Evolutionary conservation across 805 yeast genomes (phyloP).

Genomic region (Suhomyces xylopsoci): DNA sequence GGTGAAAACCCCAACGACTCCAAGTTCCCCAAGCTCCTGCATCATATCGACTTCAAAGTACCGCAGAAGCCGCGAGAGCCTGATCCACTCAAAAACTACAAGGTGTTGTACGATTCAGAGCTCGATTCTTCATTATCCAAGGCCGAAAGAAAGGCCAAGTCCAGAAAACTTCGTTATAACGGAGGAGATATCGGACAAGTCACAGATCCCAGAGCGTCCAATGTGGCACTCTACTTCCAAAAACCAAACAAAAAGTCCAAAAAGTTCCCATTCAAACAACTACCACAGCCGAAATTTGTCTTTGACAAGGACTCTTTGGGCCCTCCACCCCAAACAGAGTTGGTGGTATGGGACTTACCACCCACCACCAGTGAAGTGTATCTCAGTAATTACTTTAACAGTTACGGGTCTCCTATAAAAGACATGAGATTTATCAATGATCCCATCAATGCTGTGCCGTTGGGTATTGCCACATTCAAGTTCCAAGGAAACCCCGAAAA

Average conservation of each 20-base stretch:
- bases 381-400: slow-evolving; percentile 49
- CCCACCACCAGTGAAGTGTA: slow-evolving; percentile 46
- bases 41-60: slow-evolving; percentile 22
- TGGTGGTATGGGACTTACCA: slow-evolving; percentile 69
- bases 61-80: slow-evolving; percentile 6
- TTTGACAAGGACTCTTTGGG: slow-evolving; percentile 76
- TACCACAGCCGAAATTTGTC: slow-evolving; percentile 40
- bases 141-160: slow-evolving; percentile 27
- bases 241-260: slow-evolving; percentile 40
- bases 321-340: slow-evolving; percentile 65
- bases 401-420: slow-evolving; percentile 59
- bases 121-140: slow-evolving; percentile 33
- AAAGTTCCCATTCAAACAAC: slow-evolving; percentile 40
- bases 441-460: slow-evolving; percentile 72
- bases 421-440: slow-evolving; percentile 61
- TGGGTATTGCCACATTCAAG: slow-evolving; percentile 65
- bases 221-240: slow-evolving; percentile 25
- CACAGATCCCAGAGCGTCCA: slow-evolving; percentile 43
- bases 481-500: slow-evolving; percentile 56
- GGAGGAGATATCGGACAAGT: slow-evolving; percentile 23
- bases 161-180: slow-evolving; percentile 40
- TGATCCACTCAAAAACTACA: slow-evolving; percentile 31
- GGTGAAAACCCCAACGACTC: slow-evolving; percentile 33
- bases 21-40: slow-evolving; percentile 27
- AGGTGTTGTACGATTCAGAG: slow-evolving; percentile 51